Base-by-base conservation (phyloP, 2,329 filamentous ascomycete species). In the Fusarium mexicanum region DNA sequence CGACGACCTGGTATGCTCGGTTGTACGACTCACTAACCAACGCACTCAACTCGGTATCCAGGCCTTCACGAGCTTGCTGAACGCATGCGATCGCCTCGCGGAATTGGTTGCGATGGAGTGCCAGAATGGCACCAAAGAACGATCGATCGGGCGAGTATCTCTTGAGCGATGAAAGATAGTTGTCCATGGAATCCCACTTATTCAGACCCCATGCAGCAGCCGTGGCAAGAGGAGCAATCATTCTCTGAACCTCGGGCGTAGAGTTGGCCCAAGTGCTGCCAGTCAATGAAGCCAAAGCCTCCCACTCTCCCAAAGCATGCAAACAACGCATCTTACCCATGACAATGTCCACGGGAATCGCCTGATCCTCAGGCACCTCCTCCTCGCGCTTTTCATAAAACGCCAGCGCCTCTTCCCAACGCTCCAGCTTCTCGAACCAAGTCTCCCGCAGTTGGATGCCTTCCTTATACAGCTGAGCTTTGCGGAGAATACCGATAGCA, bases 241-340 rank as follows among this genome's bases (percentile, higher is more conserved):
- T 91, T 75, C 95, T 92, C 78, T 96, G 94, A 67, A 98, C 92
- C 71, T 98, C 96, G 10, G 93, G 89, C 9, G 92, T 91, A 13
- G 96, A 96, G 80, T 95, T 95, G 75, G 93, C 91, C 96, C 96
- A 99, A 59, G 96, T 97, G 80, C 95, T 95, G 80, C 97, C 93
- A 0, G 95, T 96, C 62, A 99, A 87, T 55, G 91, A 91, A 2
- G 96, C 97, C 22, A 99, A 87, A 8, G 94, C 91, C 76, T 98
- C 97, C 96, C 96, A 99, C 82, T 99, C 96, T 71, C 96, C 96
- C 41, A 99, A 88, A 14, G 96, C 97, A 81, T 99, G 96, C 73
- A 98, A 85, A 87, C 96, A 99, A 54, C 96, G 92, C 96, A 99
- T 99, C 84, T 99, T 99, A 75, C 96, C 96, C 95, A 99, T 98